phyloP scores from a whole-genome alignment of 140 eudicot species.

The Erigeron philadelphicus region DNA sequence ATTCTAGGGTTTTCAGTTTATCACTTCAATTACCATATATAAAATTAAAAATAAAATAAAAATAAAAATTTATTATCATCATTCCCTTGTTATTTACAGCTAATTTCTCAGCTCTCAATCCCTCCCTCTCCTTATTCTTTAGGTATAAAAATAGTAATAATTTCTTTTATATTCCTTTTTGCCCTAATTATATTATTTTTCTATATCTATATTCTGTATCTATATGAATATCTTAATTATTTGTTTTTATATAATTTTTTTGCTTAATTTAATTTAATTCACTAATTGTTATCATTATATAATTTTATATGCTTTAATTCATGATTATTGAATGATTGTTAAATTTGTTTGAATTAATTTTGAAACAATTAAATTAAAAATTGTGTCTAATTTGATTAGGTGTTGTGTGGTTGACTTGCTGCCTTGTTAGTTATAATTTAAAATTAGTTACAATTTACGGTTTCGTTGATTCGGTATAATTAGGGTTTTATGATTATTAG shows the following conservation, averaged over 20 bases:
- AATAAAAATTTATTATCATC: background rate
- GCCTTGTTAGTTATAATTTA: background rate
- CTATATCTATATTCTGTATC: background rate
- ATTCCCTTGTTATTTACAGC: background rate
- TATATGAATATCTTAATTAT: background rate
- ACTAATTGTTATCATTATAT: too few species aligned
- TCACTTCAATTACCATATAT: background rate
- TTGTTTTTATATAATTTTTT: background rate
- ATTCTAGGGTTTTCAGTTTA: conserved; percentile 17
- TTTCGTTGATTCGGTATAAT: background rate
- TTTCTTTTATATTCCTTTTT: background rate
- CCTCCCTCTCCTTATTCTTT: background rate
- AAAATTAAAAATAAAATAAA: background rate
- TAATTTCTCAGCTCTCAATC: background rate
- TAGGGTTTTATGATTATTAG: background rate
- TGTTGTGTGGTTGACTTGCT: background rate
- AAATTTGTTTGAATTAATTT: background rate
- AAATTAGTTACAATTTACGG: background rate
- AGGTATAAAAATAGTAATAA: background rate
- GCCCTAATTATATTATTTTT: background rate
- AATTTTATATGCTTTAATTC: too few species aligned
- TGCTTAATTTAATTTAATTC: too few species aligned
- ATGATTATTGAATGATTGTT: too few species aligned
- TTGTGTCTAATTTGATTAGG: background rate
- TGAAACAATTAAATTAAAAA: background rate